These are phyloP conservation scores for Colletotrichum scovillei DNA, from an alignment of 2,329 filamentous ascomycete genomes.

Conservation along the genomic window DNA sequence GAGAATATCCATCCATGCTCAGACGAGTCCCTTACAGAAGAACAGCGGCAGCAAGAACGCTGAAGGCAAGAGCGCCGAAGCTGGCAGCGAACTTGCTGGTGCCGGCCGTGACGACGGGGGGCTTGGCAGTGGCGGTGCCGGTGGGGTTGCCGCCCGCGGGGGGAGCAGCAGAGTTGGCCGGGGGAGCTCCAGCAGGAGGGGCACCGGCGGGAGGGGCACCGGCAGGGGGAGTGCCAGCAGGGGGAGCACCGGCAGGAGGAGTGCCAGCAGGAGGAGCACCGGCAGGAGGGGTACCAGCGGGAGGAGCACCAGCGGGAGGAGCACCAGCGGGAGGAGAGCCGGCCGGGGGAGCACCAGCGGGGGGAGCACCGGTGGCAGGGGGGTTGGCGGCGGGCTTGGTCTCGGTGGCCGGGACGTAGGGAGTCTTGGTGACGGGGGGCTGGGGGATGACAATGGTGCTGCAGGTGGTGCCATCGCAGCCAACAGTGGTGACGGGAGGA, in stretches of 20 bases:
- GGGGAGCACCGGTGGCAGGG: neutral
- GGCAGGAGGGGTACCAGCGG: neutral
- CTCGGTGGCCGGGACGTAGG: neutral
- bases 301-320: neutral
- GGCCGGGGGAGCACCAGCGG: neutral
- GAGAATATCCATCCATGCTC: conserved; percentile 6
- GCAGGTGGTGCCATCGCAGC: too few relatives aligned
- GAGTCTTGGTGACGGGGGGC: conserved; percentile 31
- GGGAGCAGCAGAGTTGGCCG: neutral
- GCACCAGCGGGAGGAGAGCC: neutral
- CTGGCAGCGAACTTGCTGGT: conserved; percentile 34
- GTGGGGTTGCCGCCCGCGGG: neutral
- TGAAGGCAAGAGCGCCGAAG: conserved; percentile 35
- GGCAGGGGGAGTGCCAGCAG: neutral
- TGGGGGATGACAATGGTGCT: conserved; percentile 40
- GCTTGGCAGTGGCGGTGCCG: neutral
- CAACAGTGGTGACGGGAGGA: too few relatives aligned
- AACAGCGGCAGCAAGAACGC: conserved; percentile 27
- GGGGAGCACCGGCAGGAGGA: neutral
- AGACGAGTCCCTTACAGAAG: conserved; percentile 22
- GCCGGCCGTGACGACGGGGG: conserved; percentile 15
- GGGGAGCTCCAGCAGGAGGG: neutral
- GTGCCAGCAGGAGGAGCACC: neutral
- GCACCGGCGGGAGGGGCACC: neutral
- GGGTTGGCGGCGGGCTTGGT: neutral